Percentiles rank a stretch among this genome's conserved stretches.
phyloP scores from a whole-genome alignment of 2,329 filamentous ascomycete genomes.

The Penicillium sp. region DNA sequence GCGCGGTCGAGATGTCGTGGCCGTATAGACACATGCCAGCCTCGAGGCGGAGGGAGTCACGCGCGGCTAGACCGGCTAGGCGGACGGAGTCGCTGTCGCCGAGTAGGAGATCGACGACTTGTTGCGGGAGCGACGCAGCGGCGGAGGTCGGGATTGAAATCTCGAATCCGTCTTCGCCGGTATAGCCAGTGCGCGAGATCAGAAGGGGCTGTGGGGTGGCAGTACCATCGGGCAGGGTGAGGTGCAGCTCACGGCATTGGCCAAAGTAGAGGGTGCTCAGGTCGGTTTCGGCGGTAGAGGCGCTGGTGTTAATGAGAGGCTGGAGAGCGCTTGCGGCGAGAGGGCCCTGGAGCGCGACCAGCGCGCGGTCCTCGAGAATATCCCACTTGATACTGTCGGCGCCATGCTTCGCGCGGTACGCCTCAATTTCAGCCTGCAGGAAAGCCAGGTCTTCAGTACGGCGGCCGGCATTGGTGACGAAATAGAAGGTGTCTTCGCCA shows the following conservation, averaged over 20 bases:
- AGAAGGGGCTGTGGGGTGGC: conserved; percentile 57
- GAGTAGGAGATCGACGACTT: conserved; percentile 68
- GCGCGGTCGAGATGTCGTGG: conserved; percentile 85
- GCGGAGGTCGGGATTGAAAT: conserved; percentile 74
- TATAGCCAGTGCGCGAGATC: conserved; percentile 88
- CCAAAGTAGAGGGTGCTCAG: conserved; percentile 79
- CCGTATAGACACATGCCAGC: conserved; percentile 99
- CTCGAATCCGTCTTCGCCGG: conserved; percentile 97
- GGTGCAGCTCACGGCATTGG: conserved; percentile 62
- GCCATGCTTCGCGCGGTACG: conserved; percentile 56
- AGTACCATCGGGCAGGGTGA: conserved; percentile 59
- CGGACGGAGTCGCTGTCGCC: conserved; percentile 64
- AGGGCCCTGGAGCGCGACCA: conserved; percentile 88
- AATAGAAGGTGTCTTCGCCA: conserved; percentile 73
- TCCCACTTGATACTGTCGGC: conserved; percentile 62
- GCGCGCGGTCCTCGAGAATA: conserved; percentile 67
- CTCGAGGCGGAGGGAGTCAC: conserved; percentile 89
- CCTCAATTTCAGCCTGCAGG: conserved; percentile 65
- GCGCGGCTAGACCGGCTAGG: conserved; percentile 82
- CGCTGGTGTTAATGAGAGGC: conserved; percentile 55
- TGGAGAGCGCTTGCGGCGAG: conserved; percentile 67
- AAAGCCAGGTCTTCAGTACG: conserved; percentile 83
- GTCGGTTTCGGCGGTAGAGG: conserved; percentile 47
- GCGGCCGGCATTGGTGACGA: conserved; percentile 93
- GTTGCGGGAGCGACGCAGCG: conserved; percentile 46